Conservation (phyloP, 352 stramenopile genomes). For the Phytophthora boehmeriae region DNA sequence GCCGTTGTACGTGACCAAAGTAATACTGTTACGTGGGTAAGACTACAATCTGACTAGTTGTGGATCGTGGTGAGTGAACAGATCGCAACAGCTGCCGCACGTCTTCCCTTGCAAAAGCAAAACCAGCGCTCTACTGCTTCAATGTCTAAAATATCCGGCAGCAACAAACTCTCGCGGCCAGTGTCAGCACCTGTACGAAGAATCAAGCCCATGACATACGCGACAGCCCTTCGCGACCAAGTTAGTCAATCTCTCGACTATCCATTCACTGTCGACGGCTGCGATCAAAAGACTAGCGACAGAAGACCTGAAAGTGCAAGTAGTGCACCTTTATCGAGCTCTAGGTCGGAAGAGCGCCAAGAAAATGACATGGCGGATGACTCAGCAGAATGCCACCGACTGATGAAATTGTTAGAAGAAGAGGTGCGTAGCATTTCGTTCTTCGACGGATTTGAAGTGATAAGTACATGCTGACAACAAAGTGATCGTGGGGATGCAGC, state of each 20-base stretch:
- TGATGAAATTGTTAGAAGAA: constrained; percentile 36
- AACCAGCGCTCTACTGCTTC: constrained; percentile 7
- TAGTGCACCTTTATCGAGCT: not conserved
- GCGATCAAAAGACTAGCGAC: constrained; percentile 6
- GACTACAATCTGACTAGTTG: not conserved
- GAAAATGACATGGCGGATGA: constrained; percentile 7
- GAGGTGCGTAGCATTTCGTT: constrained; percentile 25
- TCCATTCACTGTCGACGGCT: constrained; percentile 6
- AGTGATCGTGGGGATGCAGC: constrained; percentile 19
- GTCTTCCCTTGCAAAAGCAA: constrained; percentile 20
- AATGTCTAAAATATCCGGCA: constrained; percentile 4
- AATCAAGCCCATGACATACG: constrained; percentile 57
- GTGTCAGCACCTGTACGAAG: constrained; percentile 75
- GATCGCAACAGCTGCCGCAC: constrained; percentile 48
- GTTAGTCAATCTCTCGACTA: constrained; percentile 37
- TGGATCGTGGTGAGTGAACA: constrained; percentile 17
- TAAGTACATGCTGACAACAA: not conserved
- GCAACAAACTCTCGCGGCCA: constrained; percentile 38
- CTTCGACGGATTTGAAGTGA: constrained; percentile 2
- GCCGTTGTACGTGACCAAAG: constrained; percentile 48
- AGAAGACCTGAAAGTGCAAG: constrained; percentile 8
- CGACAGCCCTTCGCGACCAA: constrained; percentile 54
- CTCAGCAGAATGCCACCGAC: constrained; percentile 15
- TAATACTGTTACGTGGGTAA: not conserved
- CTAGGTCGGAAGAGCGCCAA: not conserved